Base-by-base conservation (phyloP, 768 basidiomycete species). In the Jaapia argillacea region DNA sequence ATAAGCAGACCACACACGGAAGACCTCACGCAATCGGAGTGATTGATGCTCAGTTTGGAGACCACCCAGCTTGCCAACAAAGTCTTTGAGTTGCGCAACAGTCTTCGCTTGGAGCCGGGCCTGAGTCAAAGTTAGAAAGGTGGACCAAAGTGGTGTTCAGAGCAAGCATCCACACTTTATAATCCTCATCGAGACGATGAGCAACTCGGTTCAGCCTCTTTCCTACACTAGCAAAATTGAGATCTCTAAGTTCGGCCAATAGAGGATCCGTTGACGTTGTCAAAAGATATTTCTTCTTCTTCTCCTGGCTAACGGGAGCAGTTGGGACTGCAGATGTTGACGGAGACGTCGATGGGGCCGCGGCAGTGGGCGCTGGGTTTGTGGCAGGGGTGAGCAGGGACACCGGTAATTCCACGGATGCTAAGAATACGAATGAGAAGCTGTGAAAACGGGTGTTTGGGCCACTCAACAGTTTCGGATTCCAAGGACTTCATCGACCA, bases 1-100 rank as follows among this genome's bases (percentile, higher is more conserved):
- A 41, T 31, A 24, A 50, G 23, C 26, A 48, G 44, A 37, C 23
- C 45, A 16, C 40, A 16, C 39, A 43, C 25, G 38, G 46, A n/a
- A 21, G 10, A 25, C 69, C 90, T 60, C 57, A 98, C 94, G 94
- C 41, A 98, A 69, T 49, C 85, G 70, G 48, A 98, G 60, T 37
- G 87, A 77, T 57, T 92, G 86, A 51, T 96, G 91, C 55, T 99
- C 94, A 14, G 76, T 77, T 63, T 97, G 90, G 49, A 98, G 65
- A 2, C 91, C 90, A 18, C 92, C 89, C 2, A 99, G 70, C 57
- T 88, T 92, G 10, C 93, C 92, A 16, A 99, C 96, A 62, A 99
- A 97, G 56, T 92, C 89, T 45, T 84, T 77, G 53, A 99, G 68
- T 61, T 99, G 89, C 7, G 85, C 78, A 14, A 93, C 85, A 10